Evolutionary conservation across 768 basidiomycete genomes (phyloP), one percentile per base, ranked within the genome.

Genomic region (Kwoniella shandongensis): DNA sequence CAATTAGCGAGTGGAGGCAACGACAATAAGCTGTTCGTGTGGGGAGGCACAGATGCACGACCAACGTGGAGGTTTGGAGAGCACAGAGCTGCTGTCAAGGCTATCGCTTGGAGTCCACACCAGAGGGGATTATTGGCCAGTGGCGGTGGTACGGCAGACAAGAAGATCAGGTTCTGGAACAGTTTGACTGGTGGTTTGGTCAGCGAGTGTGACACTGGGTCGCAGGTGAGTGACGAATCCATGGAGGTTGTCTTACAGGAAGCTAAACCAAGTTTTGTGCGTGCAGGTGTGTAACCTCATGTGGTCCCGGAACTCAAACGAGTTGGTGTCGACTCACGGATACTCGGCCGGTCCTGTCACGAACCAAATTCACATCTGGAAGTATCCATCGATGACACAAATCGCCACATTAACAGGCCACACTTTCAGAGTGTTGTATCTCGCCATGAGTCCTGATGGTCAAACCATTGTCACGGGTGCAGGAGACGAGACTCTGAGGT

Each of bases 391-490:
- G 6, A 81, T 97, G 74, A 86, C 88, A 61, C 94, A 94, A 84
- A 93, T 98, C 6, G 94, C 92, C 0, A 90, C 89, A 6, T 81
- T 99, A 7, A 89, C 90, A 0, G 94, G 94, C 7, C 94, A 99
- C 73, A 90, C 91, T 0, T 89, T 88, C 74, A 88, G 94, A 44
- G 94, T 99, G 17, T 80, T 97, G 29, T 94, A 94, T 75, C 85
- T 97, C n/a, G 93, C 93, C 2, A 92, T 93, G 89, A 89, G 87
- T 69, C 93, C 93, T 0, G 93, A 96, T 66, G 92, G 93, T 17
- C 91, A 94, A 79, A 98, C 93, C 0, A 97, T 98, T 61, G 96
- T 97, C 25, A 98, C 93, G 0, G 94, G 94, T 15, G 94, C 94
- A 0, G 94, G 94, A 0, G 94, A 99, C 75, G 94, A 98, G 79